These are phyloP conservation scores for Aspergillus tanneri DNA, from an alignment of 2,329 filamentous ascomycete species.

Conservation along the genomic window DNA sequence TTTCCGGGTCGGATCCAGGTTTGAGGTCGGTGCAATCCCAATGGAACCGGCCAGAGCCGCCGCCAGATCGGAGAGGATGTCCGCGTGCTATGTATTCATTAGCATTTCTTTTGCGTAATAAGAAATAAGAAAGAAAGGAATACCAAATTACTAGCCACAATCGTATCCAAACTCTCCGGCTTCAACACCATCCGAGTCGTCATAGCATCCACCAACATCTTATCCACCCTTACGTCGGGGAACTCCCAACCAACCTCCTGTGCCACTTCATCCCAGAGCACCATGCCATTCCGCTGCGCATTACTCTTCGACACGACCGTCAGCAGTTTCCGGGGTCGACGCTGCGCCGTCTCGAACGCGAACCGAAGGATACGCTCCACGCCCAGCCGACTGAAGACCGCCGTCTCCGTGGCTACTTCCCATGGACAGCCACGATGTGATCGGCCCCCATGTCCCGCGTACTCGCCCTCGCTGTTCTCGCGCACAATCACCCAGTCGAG, in stretches of 20 bases:
- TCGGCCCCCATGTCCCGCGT: conserved; percentile 63
- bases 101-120: background rate
- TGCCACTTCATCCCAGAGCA: conserved; percentile 66
- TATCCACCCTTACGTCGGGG: conserved; percentile 60
- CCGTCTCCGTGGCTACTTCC: conserved; percentile 63
- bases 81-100: conserved; percentile 47
- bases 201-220: conserved; percentile 68
- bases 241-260: conserved; percentile 57
- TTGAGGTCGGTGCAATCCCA: conserved; percentile 69
- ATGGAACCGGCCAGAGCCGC: conserved; percentile 69
- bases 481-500: conserved; percentile 67
- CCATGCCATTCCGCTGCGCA: conserved; percentile 65
- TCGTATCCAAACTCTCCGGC: conserved; percentile 60
- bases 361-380: conserved; percentile 62
- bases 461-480: conserved; percentile 67
- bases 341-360: conserved; percentile 61
- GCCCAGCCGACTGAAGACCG: conserved; percentile 62
- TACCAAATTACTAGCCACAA: conserved; percentile 61
- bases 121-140: conserved; percentile 4
- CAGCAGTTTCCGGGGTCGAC: conserved; percentile 56
- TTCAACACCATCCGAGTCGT: conserved; percentile 63
- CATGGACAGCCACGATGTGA: conserved; percentile 59
- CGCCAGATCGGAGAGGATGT: conserved; percentile 69
- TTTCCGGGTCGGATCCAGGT: conserved; percentile 62
- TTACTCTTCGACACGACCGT: conserved; percentile 67